These are phyloP conservation scores for Oemleria cerasiformis DNA, from an alignment of 306 rosid genomes.

Conservation along the genomic window DNA sequence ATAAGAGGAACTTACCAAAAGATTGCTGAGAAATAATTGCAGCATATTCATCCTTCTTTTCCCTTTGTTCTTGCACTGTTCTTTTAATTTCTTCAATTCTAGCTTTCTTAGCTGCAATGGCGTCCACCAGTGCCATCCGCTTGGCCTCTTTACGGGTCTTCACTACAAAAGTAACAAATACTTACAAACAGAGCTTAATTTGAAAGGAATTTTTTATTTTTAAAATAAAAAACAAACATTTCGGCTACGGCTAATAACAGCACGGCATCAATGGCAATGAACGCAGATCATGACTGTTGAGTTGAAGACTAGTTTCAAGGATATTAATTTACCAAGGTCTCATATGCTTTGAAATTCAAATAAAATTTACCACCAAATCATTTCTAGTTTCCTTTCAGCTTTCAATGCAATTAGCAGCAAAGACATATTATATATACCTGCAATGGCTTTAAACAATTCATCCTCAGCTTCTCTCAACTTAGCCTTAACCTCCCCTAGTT, in stretches of 20 bases:
- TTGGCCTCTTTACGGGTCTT: constrained; percentile 81
- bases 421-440: constrained; percentile 40
- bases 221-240: neutral
- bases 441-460: constrained; percentile 76
- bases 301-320: neutral
- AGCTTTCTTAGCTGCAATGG: constrained; percentile 53
- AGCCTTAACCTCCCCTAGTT: constrained; percentile 47
- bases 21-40: constrained; percentile 45
- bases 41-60: constrained; percentile 49
- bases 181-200: neutral
- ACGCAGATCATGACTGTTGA: neutral
- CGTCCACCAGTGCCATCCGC: constrained; percentile 62
- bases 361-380: neutral
- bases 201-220: neutral
- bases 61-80: constrained; percentile 40
- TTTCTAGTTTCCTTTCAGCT: neutral
- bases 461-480: constrained; percentile 72
- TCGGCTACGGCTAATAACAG: neutral
- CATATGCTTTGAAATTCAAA: too few relatives aligned
- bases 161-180: constrained; percentile 35
- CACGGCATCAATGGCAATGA: neutral
- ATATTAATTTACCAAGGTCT: neutral
- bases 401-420: neutral
- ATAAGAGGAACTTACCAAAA: constrained; percentile 38
- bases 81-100: constrained; percentile 48